Evolutionary conservation across 345 rosid species (phyloP).

Genomic region (Ceriops tagal): DNA sequence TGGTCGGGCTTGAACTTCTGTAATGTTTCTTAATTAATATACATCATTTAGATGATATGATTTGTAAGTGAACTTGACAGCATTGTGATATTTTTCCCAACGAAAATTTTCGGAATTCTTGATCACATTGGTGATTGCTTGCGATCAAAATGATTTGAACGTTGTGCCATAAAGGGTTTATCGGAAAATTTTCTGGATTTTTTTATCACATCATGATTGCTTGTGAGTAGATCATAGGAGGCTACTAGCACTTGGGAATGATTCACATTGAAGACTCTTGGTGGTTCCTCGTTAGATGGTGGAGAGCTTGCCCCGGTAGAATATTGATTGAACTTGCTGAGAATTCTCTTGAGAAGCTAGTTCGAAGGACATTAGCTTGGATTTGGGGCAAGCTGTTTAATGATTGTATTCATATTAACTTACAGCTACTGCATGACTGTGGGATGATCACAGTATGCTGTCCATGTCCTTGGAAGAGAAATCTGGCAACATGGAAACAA

Average conservation of each 20-base stretch:
- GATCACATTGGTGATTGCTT: conserved; percentile 2
- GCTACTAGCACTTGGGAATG: not conserved
- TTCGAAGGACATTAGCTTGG: not conserved
- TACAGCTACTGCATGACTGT: too few relatives aligned
- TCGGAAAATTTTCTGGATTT: too few relatives aligned
- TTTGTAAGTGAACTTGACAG: not conserved
- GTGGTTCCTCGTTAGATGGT: not conserved
- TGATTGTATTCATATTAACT: not conserved
- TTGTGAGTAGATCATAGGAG: not conserved
- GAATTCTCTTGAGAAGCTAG: not conserved
- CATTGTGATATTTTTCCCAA: conserved; percentile 1
- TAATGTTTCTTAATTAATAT: not conserved
- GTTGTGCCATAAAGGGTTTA: not conserved
- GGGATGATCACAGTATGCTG: too few relatives aligned
- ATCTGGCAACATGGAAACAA: not conserved
- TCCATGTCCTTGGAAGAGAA: not conserved
- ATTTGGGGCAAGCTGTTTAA: conserved; percentile 1
- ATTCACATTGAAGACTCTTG: conserved; percentile 3
- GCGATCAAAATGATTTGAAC: conserved; percentile 1
- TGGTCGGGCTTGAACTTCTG: not conserved
- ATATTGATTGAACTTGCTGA: not conserved
- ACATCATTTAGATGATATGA: too few relatives aligned
- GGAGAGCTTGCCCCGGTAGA: not conserved
- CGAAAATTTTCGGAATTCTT: not conserved
- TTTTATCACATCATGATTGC: too few relatives aligned